Base-by-base conservation (phyloP, 371 early-diverging fungal genomes). In the Parasitella parasitica region DNA sequence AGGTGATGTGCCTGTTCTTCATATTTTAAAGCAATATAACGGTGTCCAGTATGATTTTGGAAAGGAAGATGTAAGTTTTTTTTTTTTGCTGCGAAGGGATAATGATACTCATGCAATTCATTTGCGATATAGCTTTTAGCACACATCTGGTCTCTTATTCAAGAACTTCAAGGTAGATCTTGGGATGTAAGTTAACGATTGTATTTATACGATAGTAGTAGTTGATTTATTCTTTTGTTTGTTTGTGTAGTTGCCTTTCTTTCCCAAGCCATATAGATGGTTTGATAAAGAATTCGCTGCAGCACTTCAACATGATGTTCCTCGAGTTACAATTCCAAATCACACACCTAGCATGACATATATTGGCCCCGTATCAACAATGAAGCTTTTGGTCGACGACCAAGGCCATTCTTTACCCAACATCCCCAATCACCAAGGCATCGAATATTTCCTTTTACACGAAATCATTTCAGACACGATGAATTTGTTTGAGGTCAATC, bases 401-500 rank as follows among this genome's bases (percentile, higher is more conserved):
- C 64, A 71, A 15, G 72, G 70, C 18, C 37, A 54, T 55, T 59
- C 70, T 4, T 60, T 72, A 36, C 59, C 75, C 41, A 62, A 64
- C 49, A 70, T 84, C 51, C 81, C 88, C 30, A 71, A 83, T 53
- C 77, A 89, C 46, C 51, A 68, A 57, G 63, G 80, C 7, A 82
- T 94, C 27, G 80, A 86, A 15, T 86, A 92, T 39, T 92, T 87
- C 71, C 77, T 95, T 36, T 69, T 95, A 52, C 86, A 89, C 63
- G 97, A 97, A 70, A 69, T 89, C 16, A 80, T 91, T 41, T 63
- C 79, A 1, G 97, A 97, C 68, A 89, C 87, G 1, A 71, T 95
- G 22, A 76, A 86, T 35, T 77, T 93, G 48, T 92, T 92, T 57
- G 89, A 91, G 64, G 76, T 84, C 35, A 91, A 91, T 69, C 91